phyloP scores from a whole-genome alignment of 1,284 basidiomycete genomes.

The Apiotrichum montevideense region DNA sequence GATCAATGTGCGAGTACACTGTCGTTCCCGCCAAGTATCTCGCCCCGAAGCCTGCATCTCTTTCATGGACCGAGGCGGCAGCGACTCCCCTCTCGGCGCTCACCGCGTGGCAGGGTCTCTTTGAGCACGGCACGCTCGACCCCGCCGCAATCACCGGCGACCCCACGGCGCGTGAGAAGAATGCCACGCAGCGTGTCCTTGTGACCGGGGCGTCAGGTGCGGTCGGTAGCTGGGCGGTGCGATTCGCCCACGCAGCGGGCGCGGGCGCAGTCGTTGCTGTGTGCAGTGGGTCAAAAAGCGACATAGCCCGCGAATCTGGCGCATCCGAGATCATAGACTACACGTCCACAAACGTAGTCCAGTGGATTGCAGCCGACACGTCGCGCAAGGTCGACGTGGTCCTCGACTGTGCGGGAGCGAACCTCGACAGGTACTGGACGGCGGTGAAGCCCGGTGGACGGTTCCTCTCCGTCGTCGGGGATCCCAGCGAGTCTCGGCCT shows the following conservation, averaged over 20 bases:
- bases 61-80: constrained; percentile 9
- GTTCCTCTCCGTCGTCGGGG: constrained; percentile 8
- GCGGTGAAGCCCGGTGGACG: constrained; percentile 9
- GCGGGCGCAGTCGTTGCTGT: not conserved
- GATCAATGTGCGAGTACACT: constrained; percentile 5
- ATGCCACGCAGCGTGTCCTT: constrained; percentile 3
- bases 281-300: not conserved
- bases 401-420: constrained; percentile 11
- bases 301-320: not conserved
- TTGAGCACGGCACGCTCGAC: constrained; percentile 9
- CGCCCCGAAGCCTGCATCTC: constrained; percentile 7
- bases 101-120: constrained; percentile 15
- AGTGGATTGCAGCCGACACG: not conserved
- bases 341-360: not conserved
- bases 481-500: constrained; percentile 5
- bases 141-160: not conserved
- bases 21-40: constrained; percentile 7
- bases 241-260: not conserved
- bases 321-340: constrained; percentile 10
- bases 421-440: constrained; percentile 4
- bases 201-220: not conserved
- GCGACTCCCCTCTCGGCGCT: constrained; percentile 11
- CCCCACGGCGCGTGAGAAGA: not conserved
- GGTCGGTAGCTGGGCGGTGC: constrained; percentile 3
- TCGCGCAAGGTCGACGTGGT: constrained; percentile 5